Conservation (phyloP, 306 rosid species). For the Hippophae rhamnoides region DNA sequence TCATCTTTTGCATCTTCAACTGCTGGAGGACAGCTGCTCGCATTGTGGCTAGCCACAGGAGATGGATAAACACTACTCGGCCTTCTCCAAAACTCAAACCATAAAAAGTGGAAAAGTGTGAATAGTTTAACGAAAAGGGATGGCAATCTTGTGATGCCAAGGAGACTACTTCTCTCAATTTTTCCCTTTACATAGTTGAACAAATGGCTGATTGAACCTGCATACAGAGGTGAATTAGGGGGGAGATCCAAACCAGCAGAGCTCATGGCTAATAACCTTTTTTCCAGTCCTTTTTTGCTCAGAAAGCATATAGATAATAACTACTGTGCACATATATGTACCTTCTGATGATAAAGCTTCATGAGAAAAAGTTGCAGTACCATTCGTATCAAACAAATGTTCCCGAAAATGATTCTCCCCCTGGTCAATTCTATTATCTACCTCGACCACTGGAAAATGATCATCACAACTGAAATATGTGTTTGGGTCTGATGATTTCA, state of each 20-base stretch:
- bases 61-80: constrained; percentile 57
- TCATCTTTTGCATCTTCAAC: constrained; percentile 42
- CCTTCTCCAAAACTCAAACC: constrained; percentile 56
- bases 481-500: constrained; percentile 42
- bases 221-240: constrained; percentile 19
- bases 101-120: constrained; percentile 32
- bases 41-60: constrained; percentile 23
- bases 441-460: constrained; percentile 29
- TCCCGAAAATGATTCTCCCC: constrained; percentile 18
- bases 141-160: constrained; percentile 30
- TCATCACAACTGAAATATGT: constrained; percentile 81
- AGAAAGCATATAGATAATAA: too few species aligned
- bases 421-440: constrained; percentile 24
- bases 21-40: constrained; percentile 31
- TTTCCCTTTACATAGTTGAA: constrained; percentile 36
- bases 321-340: constrained; percentile 12
- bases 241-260: neutral
- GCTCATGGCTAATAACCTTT: neutral
- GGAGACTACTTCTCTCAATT: constrained; percentile 37
- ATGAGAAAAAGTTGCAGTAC: constrained; percentile 17
- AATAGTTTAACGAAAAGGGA: constrained; percentile 46
- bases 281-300: too few species aligned
- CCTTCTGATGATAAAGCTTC: constrained; percentile 48
- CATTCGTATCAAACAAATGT: constrained; percentile 24
- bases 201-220: constrained; percentile 31